Base-by-base conservation (phyloP, 371 early-diverging fungal genomes). In the Mucor saturninus region DNA sequence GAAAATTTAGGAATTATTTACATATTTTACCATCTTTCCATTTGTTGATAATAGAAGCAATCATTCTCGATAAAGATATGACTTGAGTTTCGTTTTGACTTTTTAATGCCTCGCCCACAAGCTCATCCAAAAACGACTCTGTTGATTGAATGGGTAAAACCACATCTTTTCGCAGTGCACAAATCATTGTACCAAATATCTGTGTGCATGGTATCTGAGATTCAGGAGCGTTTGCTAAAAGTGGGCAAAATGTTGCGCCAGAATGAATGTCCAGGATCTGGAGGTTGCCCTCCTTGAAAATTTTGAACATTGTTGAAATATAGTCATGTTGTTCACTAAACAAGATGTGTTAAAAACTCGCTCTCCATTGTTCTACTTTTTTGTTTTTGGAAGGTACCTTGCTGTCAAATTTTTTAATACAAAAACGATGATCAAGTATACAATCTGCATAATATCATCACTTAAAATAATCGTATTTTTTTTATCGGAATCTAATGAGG, bases 41-140 rank as follows among this genome's bases (percentile, higher is more conserved):
- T 65, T 89, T 89, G 75, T 89, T 89, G 35, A 86, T 57, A 10
- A 87, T 55, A 0, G 87, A 84, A 1, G 83, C 86, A 2, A 78
- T 75, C 2, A 80, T 69, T 65, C 83, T 73, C 6, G 79, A 77
- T 4, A 86, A 55, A 0, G 89, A 72, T 13, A 56, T 61, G 2
- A 77, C 68, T 45, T 84, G 79, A 1, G 59, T 57, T 14, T 59
- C 30, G 58, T 75, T 67, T 14, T 54, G 32, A 1, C 83, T 73
- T 21, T 60, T 65, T 54, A 84, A 65, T 0, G 86, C 81, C 2
- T 79, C 68, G 0, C 68, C 63, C 0, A 85, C 70, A 38, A 89
- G 53, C 1, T 74, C 57, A 31, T 75, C 73, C 15, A 84, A 52
- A 40, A 85, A 86, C 1, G 56, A 13, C 30, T 43, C 30, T 4